Conservation (phyloP, 495 filamentous ascomycete species). For the Penicillium maclennaniae region DNA sequence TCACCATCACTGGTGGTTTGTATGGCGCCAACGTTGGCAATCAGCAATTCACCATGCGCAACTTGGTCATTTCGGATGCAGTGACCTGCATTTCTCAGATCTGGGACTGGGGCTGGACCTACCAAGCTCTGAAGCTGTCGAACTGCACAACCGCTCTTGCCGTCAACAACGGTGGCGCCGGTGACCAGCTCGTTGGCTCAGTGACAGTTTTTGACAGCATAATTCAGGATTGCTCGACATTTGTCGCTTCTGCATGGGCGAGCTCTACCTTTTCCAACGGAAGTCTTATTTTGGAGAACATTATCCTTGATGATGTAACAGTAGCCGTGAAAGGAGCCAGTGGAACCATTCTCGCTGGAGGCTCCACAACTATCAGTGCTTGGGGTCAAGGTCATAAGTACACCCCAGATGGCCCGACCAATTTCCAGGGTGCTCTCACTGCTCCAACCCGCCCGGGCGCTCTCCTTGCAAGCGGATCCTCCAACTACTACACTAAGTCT, state of each 20-base stretch:
- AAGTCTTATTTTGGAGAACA: slow-evolving; percentile 64
- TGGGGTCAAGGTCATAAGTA: slow-evolving; percentile 57
- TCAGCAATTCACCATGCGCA: slow-evolving; percentile 79
- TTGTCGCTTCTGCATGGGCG: slow-evolving; percentile 55
- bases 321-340: slow-evolving; percentile 54
- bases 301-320: slow-evolving; percentile 56
- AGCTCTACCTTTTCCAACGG: slow-evolving; percentile 43
- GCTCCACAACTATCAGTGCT: slow-evolving; percentile 48
- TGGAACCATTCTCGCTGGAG: slow-evolving; percentile 55
- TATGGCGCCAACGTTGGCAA: slow-evolving; percentile 64
- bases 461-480: slow-evolving; percentile 35
- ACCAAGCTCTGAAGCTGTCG: slow-evolving; percentile 44
- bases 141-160: slow-evolving; percentile 53
- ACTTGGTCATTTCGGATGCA: slow-evolving; percentile 62
- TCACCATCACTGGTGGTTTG: slow-evolving; percentile 68
- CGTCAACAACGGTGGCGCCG: slow-evolving; percentile 35
- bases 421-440: slow-evolving; percentile 39
- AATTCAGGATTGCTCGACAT: slow-evolving; percentile 60
- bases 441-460: slow-evolving; percentile 33
- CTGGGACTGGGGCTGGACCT: slow-evolving; percentile 58
- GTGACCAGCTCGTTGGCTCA: slow-evolving; percentile 37
- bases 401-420: slow-evolving; percentile 35
- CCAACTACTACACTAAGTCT: slow-evolving; percentile 45
- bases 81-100: slow-evolving; percentile 59
- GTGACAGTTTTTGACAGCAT: slow-evolving; percentile 53